Base-by-base conservation (phyloP, 345 rosid genomes). In the Kernera saxatilis region DNA sequence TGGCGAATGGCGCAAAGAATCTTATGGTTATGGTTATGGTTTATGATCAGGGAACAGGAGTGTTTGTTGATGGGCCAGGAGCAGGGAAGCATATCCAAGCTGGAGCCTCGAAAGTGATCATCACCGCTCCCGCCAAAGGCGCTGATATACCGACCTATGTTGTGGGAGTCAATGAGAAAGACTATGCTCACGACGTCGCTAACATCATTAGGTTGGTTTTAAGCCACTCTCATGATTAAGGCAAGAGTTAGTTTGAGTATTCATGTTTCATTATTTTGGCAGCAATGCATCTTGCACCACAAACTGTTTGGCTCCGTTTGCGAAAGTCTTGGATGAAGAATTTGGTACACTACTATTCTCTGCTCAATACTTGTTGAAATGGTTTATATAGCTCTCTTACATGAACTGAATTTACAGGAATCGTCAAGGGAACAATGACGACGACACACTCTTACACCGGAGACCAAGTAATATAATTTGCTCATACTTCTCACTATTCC, bases 261-360 rank as follows among this genome's bases (percentile, higher is more conserved):
- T 45, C 2, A 37, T 27, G 32, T 6, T 63, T 37, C 10, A 1
- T 3, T 46, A 13, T 73, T 62, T 70, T 65, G 35, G 23, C 87
- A 94, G 99, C 76, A 94, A 94, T 82, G 96, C 99, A 58, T 94
- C 99, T 67, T 94, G 99, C 85, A 94, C 99, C 78, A 91, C 97
- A 21, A 94, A 94, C 65, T 91, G 99, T 80, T 77, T 94, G 75
- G 97, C 97, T 73, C 96, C 99, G 23, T 94, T 94, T 51, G 97
- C 84, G 12, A 91, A 91, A 81, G 76, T 94, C 71, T 29, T 94
- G 66, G 99, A 94, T 64, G 99, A 91, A 74, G 97, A 89, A 82
- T 84, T 94, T 25, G 95, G 99, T 91, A 86, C 54, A 64, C 8
- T 57, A 3, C n/a, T 55, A 39, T 41, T 70, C 48, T 36, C 30